Conservation (phyloP, 352 stramenopile species). For the Pythium vanterpoolii region DNA sequence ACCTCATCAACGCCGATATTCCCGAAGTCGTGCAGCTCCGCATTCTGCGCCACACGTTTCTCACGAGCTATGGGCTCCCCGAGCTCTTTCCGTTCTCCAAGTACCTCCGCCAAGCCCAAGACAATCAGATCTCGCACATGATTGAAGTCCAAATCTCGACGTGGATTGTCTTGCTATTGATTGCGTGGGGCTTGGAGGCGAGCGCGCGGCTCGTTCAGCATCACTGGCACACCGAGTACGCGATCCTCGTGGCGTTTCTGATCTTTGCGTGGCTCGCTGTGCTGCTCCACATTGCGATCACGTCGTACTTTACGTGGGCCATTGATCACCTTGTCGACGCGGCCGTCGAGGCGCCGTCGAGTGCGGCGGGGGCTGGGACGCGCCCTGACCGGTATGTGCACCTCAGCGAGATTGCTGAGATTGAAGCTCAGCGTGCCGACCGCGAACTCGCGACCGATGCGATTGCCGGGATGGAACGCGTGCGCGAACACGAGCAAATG, state of each 20-base stretch:
- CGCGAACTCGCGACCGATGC: conserved; percentile 19
- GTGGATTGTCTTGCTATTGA: conserved; percentile 29
- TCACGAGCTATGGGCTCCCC: conserved; percentile 18
- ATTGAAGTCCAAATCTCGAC: conserved; percentile 72
- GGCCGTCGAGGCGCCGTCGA: conserved; percentile 1
- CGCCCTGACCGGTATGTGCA: conserved; percentile 17
- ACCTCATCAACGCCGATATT: conserved; percentile 10
- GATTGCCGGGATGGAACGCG: conserved; percentile 21
- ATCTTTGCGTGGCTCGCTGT: conserved; percentile 22
- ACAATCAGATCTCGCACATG: conserved; percentile 78
- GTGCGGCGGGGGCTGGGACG: too few species aligned
- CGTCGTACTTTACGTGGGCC: conserved; percentile 24
- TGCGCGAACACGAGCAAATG: conserved; percentile 18
- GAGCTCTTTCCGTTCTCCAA: conserved; percentile 59
- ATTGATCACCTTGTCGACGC: conserved; percentile 19
- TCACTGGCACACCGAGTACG: not conserved
- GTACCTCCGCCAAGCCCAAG: conserved; percentile 67
- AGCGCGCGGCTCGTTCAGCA: not conserved
- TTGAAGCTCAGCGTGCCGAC: not conserved
- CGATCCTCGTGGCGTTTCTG: conserved; percentile 6
- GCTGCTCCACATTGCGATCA: conserved; percentile 18
- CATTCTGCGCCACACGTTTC: conserved; percentile 27
- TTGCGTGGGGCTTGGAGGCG: conserved; percentile 14
- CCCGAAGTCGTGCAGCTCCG: conserved; percentile 18
- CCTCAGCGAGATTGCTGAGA: conserved; percentile 24